Percentiles rank a stretch among this genome's conserved stretches.
Evolutionary conservation across 2,329 filamentous ascomycete species (phyloP).

Genomic region (Alternaria brassicae): DNA sequence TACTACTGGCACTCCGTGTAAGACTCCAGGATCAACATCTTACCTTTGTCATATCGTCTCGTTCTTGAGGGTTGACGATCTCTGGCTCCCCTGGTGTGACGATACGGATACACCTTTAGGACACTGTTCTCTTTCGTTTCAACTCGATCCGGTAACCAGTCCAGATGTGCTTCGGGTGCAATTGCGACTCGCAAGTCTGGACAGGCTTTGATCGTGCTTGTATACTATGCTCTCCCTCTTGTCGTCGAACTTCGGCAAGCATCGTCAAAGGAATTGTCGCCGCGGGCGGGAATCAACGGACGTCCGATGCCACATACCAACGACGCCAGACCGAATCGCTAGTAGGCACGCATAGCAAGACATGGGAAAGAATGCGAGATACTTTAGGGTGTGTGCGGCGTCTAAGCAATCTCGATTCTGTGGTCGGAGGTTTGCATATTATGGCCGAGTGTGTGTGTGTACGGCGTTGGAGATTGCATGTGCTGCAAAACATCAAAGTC

Average conservation of each 20-base stretch:
- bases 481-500: not conserved
- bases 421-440: not conserved
- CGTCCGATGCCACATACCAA: not conserved
- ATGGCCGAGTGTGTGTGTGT: not conserved
- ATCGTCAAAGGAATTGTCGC: not conserved
- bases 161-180: not conserved
- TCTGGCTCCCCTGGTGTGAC: not conserved
- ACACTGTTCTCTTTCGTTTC: not conserved
- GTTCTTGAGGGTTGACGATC: not conserved
- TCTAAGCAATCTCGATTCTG: not conserved
- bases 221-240: not conserved
- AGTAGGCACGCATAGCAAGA: not conserved
- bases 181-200: not conserved
- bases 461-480: not conserved
- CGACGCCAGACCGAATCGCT: not conserved
- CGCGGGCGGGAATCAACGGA: not conserved
- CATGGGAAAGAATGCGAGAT: not conserved
- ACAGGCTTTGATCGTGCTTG: not conserved
- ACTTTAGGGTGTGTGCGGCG: not conserved
- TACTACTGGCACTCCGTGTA: not conserved
- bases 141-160: not conserved
- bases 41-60: not conserved
- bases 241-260: not conserved
- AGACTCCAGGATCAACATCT: not conserved
- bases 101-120: not conserved